Evolutionary conservation across 2,329 filamentous ascomycete species (phyloP).

Genomic region (Pseudogymnoascus verrucosus): DNA sequence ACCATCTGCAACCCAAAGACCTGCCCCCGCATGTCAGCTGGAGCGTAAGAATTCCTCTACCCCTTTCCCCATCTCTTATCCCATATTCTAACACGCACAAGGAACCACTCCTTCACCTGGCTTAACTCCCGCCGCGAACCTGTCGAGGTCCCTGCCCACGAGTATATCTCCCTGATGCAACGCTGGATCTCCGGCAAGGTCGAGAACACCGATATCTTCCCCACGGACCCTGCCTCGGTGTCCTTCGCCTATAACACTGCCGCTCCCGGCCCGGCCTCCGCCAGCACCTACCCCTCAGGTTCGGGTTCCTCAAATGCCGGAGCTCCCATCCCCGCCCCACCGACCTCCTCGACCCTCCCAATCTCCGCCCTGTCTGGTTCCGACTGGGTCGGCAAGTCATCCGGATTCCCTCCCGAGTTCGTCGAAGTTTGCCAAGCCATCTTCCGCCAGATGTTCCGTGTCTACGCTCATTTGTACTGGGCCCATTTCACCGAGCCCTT

Average conservation of each 20-base stretch:
- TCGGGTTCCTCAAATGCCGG: constrained; percentile 28
- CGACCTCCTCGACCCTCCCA: constrained; percentile 40
- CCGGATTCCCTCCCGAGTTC: constrained; percentile 87
- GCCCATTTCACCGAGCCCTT: constrained; percentile 82
- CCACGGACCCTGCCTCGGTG: constrained; percentile 68
- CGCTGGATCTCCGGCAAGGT: constrained; percentile 97
- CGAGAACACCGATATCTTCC: constrained; percentile 82
- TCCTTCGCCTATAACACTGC: constrained; percentile 57
- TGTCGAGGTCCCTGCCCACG: constrained; percentile 83
- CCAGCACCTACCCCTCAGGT: constrained; percentile 46
- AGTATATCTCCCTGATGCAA: constrained; percentile 93
- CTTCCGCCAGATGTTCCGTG: constrained; percentile 97
- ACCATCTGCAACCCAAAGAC: constrained; percentile 76
- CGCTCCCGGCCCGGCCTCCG: constrained; percentile 49
- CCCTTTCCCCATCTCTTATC: background rate
- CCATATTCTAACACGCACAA: constrained; percentile 24
- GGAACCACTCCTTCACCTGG: constrained; percentile 95
- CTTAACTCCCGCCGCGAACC: constrained; percentile 80
- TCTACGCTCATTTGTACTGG: constrained; percentile 97
- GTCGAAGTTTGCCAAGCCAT: constrained; percentile 85
- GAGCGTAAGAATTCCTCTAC: constrained; percentile 56
- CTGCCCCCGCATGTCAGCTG: constrained; percentile 91
- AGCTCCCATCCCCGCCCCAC: constrained; percentile 28
- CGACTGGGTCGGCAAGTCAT: constrained; percentile 83
- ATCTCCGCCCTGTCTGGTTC: constrained; percentile 54